Evolutionary conservation across 1,284 basidiomycete species (phyloP), one percentile per base, ranked within the genome.

Genomic region (Leccinum subfulvum): DNA sequence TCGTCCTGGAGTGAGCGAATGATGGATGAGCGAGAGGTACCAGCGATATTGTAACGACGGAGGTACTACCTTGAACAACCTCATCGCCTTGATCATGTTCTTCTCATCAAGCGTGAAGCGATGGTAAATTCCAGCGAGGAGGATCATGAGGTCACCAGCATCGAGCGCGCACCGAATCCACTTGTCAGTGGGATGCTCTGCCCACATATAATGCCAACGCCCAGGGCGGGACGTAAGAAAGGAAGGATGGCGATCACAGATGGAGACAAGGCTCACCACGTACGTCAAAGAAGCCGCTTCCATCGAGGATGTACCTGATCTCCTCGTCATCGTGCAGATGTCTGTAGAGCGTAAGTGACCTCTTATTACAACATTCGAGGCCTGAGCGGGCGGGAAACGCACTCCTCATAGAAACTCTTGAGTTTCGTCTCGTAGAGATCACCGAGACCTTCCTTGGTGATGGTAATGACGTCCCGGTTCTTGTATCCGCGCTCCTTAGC

Each of bases 271-370:
- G 13, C 84, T 65, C 64, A 89, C 90, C 89, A 64, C 91, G 83
- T 33, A 94, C 83, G 66, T 95, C 93, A 70, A 95, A 96, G 80
- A 87, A 97, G 0, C 93, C 93, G 54, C 85, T 87, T 7, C 94
- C 94, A 1, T 83, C 82, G 49, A 92, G 80, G 66, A 95, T 88
- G 73, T 91, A 97, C 16, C 94, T 82, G 68, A 95, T 95, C 77
- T 95, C 94, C 74, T 95, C 93, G 68, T 95, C 94, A 75, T 95
- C 92, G 69, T 95, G 94, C 78, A 95, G 82, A 69, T 95, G 92
- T 71, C 90, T 92, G 62, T 64, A 62, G 14, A 21, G 4, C 51
- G 8, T 18, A 0, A 14, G 9, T 14, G 10, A 44, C 26, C 13
- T n/a, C 54, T 52, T n/a, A 58, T 73, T 53, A 63, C 44, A 37